Evolutionary conservation across 2,329 filamentous ascomycete genomes (phyloP).

Genomic region (Didymella pinodella): DNA sequence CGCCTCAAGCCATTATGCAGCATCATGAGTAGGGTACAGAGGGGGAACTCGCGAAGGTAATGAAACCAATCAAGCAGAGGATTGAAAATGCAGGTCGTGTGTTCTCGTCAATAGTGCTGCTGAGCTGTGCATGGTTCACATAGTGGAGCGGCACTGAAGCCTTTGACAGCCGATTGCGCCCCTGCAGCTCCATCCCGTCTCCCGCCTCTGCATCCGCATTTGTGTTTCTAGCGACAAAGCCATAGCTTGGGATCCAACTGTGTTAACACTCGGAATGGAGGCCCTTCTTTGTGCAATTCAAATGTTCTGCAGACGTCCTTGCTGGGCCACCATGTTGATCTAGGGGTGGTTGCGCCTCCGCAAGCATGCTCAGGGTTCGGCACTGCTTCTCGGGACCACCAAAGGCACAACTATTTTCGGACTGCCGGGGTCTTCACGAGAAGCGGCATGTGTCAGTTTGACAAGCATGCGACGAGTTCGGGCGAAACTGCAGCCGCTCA

Average conservation of each 20-base stretch:
- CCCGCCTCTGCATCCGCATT: slow-evolving; percentile 1
- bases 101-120: background rate
- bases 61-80: background rate
- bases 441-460: background rate
- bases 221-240: background rate
- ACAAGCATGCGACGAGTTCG: slow-evolving; percentile 5
- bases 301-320: background rate
- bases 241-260: background rate
- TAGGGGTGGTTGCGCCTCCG: background rate
- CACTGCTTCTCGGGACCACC: background rate
- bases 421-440: background rate
- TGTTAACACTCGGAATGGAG: slow-evolving; percentile 4
- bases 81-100: background rate
- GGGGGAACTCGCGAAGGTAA: background rate
- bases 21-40: background rate
- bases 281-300: background rate
- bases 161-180: background rate
- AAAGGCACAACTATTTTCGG: background rate
- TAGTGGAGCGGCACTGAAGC: background rate
- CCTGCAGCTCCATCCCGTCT: background rate
- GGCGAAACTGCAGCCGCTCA: background rate
- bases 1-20: background rate
- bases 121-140: background rate
- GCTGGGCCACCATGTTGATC: background rate
- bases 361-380: background rate